Evolutionary conservation across 169 alveolate genomes (phyloP).

Genomic region (Pseudocohnilembus persalinus): DNA sequence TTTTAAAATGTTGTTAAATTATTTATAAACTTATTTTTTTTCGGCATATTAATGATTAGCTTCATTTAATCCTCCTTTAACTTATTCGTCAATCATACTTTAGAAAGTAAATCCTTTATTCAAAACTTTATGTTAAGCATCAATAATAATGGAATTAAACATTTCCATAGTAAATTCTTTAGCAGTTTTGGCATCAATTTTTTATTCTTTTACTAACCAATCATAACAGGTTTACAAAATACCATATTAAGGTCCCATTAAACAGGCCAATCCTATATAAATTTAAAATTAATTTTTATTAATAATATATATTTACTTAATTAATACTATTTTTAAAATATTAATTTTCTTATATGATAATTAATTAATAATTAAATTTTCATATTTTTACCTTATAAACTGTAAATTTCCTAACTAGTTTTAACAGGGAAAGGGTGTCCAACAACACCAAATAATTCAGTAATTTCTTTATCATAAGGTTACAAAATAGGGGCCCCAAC

Average conservation of each 20-base stretch:
- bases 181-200: background rate
- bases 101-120: background rate
- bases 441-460: background rate
- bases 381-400: background rate
- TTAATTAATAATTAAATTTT: too few species aligned
- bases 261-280: background rate
- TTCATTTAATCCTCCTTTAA: background rate
- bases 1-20: too few species aligned
- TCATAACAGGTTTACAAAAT: background rate
- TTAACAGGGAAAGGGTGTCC: background rate
- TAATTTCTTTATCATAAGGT: background rate
- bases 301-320: too few species aligned
- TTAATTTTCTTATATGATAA: too few species aligned
- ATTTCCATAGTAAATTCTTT: background rate
- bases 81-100: background rate
- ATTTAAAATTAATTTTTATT: too few species aligned
- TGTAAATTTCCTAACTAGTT: background rate
- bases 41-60: background rate
- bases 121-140: background rate
- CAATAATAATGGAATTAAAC: background rate
- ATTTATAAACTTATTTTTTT: background rate
- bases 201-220: background rate
- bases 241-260: background rate
- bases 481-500: background rate
- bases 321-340: too few species aligned